These are phyloP conservation scores for Pichia gijzeniarum DNA, from an alignment of 805 yeast genomes.

Conservation along the genomic window DNA sequence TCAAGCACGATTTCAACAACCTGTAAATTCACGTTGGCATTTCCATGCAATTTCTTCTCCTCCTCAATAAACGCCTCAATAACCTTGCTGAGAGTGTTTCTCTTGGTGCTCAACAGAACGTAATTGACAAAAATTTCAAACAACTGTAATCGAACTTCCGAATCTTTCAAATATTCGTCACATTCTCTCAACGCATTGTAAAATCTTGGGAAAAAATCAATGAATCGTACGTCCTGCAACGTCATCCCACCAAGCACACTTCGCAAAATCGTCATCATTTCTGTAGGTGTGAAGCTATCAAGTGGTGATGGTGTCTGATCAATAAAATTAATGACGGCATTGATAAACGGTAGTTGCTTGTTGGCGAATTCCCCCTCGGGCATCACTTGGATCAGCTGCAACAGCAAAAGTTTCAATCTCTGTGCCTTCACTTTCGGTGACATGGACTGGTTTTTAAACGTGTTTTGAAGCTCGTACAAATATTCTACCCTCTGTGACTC, in stretches of 20 bases:
- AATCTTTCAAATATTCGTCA: constrained; percentile 17
- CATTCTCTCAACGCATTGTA: constrained; percentile 27
- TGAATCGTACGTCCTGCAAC: constrained; percentile 22
- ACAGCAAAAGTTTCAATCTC: constrained; percentile 19
- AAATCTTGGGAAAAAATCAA: constrained; percentile 31
- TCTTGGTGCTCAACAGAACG: constrained; percentile 25
- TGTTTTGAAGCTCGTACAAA: constrained; percentile 21
- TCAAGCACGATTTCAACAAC: constrained; percentile 27
- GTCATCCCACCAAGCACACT: constrained; percentile 26
- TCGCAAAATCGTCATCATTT: constrained; percentile 21
- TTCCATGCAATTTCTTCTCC: constrained; percentile 14
- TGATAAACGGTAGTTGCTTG: constrained; percentile 25
- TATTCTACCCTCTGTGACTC: constrained; percentile 11
- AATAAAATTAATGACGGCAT: constrained; percentile 26
- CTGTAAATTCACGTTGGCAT: constrained; percentile 16
- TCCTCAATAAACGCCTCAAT: constrained; percentile 27
- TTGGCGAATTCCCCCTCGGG: constrained; percentile 21
- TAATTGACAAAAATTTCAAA: constrained; percentile 31
- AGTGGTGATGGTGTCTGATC: constrained; percentile 24
- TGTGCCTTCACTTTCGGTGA: constrained; percentile 24
- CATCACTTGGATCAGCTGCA: constrained; percentile 17
- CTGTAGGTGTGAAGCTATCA: constrained; percentile 18
- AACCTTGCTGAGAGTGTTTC: constrained; percentile 20
- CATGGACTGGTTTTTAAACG: constrained; percentile 21
- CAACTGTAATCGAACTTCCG: constrained; percentile 23